Evolutionary conservation across 768 basidiomycete genomes (phyloP), one percentile per base, ranked within the genome.

Genomic region (Scleroderma bovista): DNA sequence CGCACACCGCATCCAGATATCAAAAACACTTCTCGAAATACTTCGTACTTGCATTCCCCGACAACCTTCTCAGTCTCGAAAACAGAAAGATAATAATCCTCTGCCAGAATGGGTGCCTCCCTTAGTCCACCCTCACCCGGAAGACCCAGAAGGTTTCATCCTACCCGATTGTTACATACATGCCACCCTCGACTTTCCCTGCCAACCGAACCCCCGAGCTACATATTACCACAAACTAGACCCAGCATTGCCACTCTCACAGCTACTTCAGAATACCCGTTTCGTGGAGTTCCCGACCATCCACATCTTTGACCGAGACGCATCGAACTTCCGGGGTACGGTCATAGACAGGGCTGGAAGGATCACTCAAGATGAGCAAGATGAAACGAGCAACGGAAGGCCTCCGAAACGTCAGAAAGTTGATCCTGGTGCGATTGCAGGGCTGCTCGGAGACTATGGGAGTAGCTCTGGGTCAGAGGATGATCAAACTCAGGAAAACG

Each of bases 271-370:
- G 32, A 68, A 80, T 44, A 86, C 79, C 38, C 71, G 79, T 24
- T 92, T 93, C 64, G 76, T 87, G 29, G 93, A 95, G 64, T 95
- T 80, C 60, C 93, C 93, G 7, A 83, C 83, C 1, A 80, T 95
- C 40, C 85, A 92, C 48, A 66, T 94, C 6, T 84, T 83, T 73
- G 79, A 84, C 42, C 77, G 69, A 20, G 70, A 63, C 17, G 68
- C 81, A 26, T 65, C 65, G 3, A 67, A 58, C 13, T 93, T 90
- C 65, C 67, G 65, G 8, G 84, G 81, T 7, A 71, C 71, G 9
- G 58, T 89, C n/a, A 70, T 86, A 15, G 77, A 86, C 50, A 72
- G 73, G 38, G 63, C 73, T 42, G 83, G 83, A 2, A 70, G 72
- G 24, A 46, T 63, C 23, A 32, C 60, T 23, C 53, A 20, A 15